Conservation (phyloP, 495 filamentous ascomycete genomes). For the Achaetomiella virescens region DNA sequence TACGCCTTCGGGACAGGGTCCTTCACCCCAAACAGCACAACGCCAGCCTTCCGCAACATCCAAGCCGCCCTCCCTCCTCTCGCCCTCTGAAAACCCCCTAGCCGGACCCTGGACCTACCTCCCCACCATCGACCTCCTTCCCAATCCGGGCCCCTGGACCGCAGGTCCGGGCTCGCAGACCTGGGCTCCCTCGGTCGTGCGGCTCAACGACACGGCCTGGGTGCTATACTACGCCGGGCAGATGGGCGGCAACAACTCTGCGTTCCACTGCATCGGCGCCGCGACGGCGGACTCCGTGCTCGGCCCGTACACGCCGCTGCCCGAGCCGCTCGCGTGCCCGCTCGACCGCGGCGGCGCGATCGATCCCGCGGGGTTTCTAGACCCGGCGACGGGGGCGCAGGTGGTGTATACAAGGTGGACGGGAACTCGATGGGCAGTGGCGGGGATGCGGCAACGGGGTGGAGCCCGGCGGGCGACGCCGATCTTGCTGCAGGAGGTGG, state of each 20-base stretch:
- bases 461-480: conserved; percentile 47
- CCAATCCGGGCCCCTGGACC: conserved; percentile 27
- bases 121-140: conserved; percentile 22
- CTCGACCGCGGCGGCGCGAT: conserved; percentile 51
- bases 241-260: conserved; percentile 24
- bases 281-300: conserved; percentile 37
- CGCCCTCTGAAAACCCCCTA: no score
- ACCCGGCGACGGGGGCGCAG: conserved; percentile 42
- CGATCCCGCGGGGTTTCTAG: conserved; percentile 49
- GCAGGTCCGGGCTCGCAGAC: conserved; percentile 20
- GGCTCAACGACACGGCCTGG: conserved; percentile 34
- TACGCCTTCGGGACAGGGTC: conserved; percentile 36
- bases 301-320: conserved; percentile 48
- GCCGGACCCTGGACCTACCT: conserved; percentile 28
- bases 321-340: conserved; percentile 46
- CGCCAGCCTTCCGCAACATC: conserved; percentile 23
- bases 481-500: conserved; percentile 54
- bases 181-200: conserved; percentile 48
- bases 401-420: conserved; percentile 60
- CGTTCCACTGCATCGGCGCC: conserved; percentile 51
- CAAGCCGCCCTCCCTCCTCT: conserved; percentile 31
- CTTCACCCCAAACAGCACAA: background rate
- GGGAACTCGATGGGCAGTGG: conserved; percentile 54
- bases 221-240: conserved; percentile 57
- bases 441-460: conserved; percentile 52